A percentile compares a stretch with the other conserved stretches of the same genome.
phyloP scores from a whole-genome alignment of 306 rosid species.

The Clitoria ternatea region DNA sequence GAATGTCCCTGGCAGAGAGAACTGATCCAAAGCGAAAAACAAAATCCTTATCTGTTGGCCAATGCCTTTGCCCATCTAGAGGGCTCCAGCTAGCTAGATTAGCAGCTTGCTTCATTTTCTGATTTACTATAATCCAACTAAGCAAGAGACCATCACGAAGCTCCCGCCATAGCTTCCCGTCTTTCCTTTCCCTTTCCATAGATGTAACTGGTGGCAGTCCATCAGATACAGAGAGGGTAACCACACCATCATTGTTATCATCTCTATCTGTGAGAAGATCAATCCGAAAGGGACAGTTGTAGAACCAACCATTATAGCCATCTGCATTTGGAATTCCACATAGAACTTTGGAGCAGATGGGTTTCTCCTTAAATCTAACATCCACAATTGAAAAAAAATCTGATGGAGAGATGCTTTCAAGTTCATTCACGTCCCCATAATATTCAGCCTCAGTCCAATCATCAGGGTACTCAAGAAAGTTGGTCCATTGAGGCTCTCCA shows the following conservation, averaged over 20 bases:
- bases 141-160: conserved; percentile 75
- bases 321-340: conserved; percentile 86
- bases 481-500: conserved; percentile 45
- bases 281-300: conserved; percentile 80
- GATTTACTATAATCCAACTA: conserved; percentile 82
- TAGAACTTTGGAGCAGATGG: conserved; percentile 76
- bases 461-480: conserved; percentile 59
- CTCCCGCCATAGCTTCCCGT: conserved; percentile 78
- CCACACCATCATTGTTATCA: conserved; percentile 48
- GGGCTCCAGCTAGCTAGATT: conserved; percentile 94
- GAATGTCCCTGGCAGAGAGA: conserved; percentile 73
- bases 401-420: conserved; percentile 54
- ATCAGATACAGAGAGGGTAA: conserved; percentile 66
- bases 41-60: conserved; percentile 90
- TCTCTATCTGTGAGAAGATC: conserved; percentile 75
- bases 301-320: conserved; percentile 68
- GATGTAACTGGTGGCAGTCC: conserved; percentile 73
- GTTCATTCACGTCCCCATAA: conserved; percentile 64
- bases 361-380: conserved; percentile 62
- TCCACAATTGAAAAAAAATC: conserved; percentile 86
- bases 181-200: conserved; percentile 78
- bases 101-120: conserved; percentile 73
- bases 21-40: conserved; percentile 79
- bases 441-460: conserved; percentile 89
- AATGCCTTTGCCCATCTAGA: conserved; percentile 82